Conservation (phyloP, 1,284 basidiomycete species). For the Rhodotorula sp. region DNA sequence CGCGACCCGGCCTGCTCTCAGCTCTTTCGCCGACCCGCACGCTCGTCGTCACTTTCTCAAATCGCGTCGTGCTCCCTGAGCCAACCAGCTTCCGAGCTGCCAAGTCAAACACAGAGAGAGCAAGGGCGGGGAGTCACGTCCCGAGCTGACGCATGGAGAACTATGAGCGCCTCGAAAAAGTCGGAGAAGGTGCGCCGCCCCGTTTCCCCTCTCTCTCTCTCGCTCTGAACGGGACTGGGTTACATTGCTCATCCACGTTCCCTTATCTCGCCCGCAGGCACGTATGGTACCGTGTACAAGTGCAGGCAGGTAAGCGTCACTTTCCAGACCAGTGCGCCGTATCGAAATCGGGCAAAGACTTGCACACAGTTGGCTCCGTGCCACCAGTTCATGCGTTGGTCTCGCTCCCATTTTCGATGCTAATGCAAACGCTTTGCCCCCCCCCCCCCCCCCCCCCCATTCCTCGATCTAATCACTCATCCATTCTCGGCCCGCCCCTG, state of each 20-base stretch:
- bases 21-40: not conserved
- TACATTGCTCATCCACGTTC: not conserved
- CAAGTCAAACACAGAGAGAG: too few relatives aligned
- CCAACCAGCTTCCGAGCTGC: too few relatives aligned
- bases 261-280: slow-evolving; percentile 61
- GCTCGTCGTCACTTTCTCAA: not conserved
- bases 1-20: too few relatives aligned
- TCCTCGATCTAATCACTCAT: not conserved
- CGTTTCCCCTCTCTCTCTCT: not conserved
- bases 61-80: too few relatives aligned
- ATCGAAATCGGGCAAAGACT: not conserved
- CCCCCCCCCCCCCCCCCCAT: not conserved
- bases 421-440: not conserved
- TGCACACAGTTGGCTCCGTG: slow-evolving; percentile 19
- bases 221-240: too few relatives aligned
- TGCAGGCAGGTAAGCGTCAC: slow-evolving; percentile 26
- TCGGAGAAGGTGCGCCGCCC: slow-evolving; percentile 39
- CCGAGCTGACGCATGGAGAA: slow-evolving; percentile 32
- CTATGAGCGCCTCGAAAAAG: slow-evolving; percentile 42
- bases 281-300: slow-evolving; percentile 95
- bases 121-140: not conserved
- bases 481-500: too few relatives aligned
- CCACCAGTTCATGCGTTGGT: slow-evolving; percentile 19
- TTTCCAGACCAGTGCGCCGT: too few relatives aligned
- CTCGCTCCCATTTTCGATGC: not conserved